phyloP scores from a whole-genome alignment of 2,329 filamentous ascomycete genomes.

The Nemania sp. region DNA sequence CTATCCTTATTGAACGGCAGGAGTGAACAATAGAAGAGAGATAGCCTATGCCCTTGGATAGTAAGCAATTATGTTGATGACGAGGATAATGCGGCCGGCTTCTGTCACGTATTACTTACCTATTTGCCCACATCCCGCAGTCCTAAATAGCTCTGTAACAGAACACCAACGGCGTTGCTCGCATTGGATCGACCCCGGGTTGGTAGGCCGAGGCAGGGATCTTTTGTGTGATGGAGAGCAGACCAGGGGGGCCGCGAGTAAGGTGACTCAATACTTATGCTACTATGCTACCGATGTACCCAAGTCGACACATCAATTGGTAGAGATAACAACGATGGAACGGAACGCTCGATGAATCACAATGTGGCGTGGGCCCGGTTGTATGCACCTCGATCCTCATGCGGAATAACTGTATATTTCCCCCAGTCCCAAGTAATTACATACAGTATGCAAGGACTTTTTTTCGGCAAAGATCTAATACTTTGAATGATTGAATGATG shows the following conservation, averaged over 20 bases:
- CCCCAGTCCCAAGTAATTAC: not conserved
- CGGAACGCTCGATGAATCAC: constrained; percentile 6
- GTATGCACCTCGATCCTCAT: constrained; percentile 11
- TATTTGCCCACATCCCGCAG: too few relatives aligned
- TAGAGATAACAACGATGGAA: too few relatives aligned
- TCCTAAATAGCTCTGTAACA: too few relatives aligned
- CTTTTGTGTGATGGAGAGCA: constrained; percentile 4
- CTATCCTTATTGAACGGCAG: too few relatives aligned
- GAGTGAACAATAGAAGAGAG: too few relatives aligned
- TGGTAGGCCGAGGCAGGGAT: constrained; percentile 7
- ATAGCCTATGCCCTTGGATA: too few relatives aligned
- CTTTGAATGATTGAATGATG: too few relatives aligned
- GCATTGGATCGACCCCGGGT: too few relatives aligned
- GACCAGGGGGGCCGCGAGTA: not conserved
- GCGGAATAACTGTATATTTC: constrained; percentile 3
- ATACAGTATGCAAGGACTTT: constrained; percentile 6
- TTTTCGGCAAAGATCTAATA: not conserved
- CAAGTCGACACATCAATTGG: constrained; percentile 14
- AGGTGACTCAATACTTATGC: constrained; percentile 16
- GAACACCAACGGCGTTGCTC: too few relatives aligned
- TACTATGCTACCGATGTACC: constrained; percentile 1
- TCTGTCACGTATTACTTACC: too few relatives aligned
- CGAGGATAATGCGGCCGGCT: too few relatives aligned
- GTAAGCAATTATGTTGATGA: too few relatives aligned
- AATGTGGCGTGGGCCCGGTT: not conserved